Base-by-base conservation (phyloP, 1,139 yeast genomes). In the Waltiozyma sp. region DNA sequence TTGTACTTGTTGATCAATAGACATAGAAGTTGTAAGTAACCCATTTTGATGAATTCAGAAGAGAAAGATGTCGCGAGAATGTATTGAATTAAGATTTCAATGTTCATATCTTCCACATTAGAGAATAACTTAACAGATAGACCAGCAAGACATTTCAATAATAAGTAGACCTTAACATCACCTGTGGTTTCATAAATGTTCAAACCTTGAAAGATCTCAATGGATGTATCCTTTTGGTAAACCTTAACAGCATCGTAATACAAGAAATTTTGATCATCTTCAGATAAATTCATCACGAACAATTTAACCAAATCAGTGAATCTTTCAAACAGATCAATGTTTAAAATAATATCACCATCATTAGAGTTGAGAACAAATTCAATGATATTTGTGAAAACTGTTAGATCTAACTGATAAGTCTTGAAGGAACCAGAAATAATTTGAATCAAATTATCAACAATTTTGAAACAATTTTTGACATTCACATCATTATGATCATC, bases 11-110 rank as follows among this genome's bases (percentile, higher is more conserved):
- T 86, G n/a, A 74, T 62, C 21, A 80, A 45, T 28, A 85, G 57
- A 3, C 85, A 66, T 18, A 83, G 54, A 16, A 73, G 60, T 52
- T 84, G 79, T 39, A 84, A 64, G 50, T 81, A 80, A 1, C 77
- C 77, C 19, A 80, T 60, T 51, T 77, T 70, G 37, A 66, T 58
- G 40, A 64, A 66, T 0, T 39, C 24, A 31, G 50, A 51, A 14
- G 31, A 6, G 40, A 56, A 53, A 4, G 45, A 48, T 2, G 45
- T 24, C 18, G 18, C 8, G 11, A 15, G 18, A 15, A 33, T 33
- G n/a, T 11, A 33, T 4, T 15, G 10, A 15, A 33, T n/a, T 15
- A 33, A n/a, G 7, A 18, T 47, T 39, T 7, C 6, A 19, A 21
- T 15, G 10, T 19, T n/a, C 13, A 10, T 7, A 19, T 15, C 26